Base-by-base conservation (phyloP, 2,329 filamentous ascomycete genomes). In the Colletotrichum sp. region DNA sequence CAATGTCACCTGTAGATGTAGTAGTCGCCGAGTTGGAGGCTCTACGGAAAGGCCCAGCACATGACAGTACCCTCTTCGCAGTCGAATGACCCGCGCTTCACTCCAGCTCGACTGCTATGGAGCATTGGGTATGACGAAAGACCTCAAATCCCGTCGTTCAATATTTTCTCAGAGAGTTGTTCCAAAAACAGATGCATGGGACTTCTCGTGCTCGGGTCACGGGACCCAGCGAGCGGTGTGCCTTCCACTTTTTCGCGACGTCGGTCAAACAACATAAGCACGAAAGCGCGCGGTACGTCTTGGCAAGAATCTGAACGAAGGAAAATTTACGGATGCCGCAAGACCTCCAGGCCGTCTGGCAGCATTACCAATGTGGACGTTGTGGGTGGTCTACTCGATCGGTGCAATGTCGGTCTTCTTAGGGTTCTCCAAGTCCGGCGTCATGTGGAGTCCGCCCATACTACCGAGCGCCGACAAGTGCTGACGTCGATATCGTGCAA, bases 131-230 rank as follows among this genome's bases (percentile, higher is more conserved):
- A 0, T 22, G n/a, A 48, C 0, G 11, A 1, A 48, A 13, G 44
- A 48, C 0, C n/a, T 22, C 44, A 0, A 12, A 13, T n/a, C 19
- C n/a, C 6, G 2, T 6, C 8, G 39, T 2, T 44, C 1, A 19
- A n/a, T 3, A 12, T 44, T 44, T 44, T 0, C 19, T 25, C 39
- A 1, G 1, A 6, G 19, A 44, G 39, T 44, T 44, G 19, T 19
- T 44, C 39, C 19, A 44, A 1, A 44, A n/a, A 5, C 39, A n/a
- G 11, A 48, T 12, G 2, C 11, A 48, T 48, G 1, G 0, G 11
- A 52, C 4, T 22, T 52, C 11, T 13, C 44, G n/a, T 22, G n/a
- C n/a, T 52, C 44, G 1, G 44, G n/a, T 52, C 44, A 52, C n/a
- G n/a, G 6, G 6, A 52, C 2, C n/a, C n/a, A 52, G 44, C n/a